phyloP scores from a whole-genome alignment of 2,329 filamentous ascomycete genomes.

The Zymoseptoria ardabiliae region DNA sequence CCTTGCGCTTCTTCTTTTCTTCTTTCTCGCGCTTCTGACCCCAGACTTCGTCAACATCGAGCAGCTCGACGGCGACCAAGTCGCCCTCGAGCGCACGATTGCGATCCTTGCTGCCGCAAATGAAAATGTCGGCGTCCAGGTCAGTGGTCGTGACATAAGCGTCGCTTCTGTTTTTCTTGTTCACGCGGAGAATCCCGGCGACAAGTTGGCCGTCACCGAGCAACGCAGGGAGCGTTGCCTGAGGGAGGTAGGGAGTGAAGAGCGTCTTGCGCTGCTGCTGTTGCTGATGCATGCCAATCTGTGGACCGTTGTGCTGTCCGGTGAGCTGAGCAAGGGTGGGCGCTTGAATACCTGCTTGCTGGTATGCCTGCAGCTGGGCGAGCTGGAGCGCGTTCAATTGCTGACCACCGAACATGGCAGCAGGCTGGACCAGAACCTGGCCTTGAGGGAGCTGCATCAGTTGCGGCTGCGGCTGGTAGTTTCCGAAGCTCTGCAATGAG shows the following conservation, averaged over 20 bases:
- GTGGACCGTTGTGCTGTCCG: slow-evolving; percentile 38
- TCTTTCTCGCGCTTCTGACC: slow-evolving; percentile 98
- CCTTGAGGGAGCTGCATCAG: slow-evolving; percentile 76
- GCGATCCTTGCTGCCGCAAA: slow-evolving; percentile 97
- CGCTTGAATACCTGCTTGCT: slow-evolving; percentile 70
- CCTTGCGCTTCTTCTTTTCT: slow-evolving; percentile 99
- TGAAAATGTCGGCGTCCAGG: slow-evolving; percentile 97
- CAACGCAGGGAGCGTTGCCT: slow-evolving; percentile 85
- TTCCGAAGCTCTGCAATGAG: slow-evolving; percentile 74
- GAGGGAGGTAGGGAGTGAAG: slow-evolving; percentile 94
- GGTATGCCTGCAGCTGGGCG: slow-evolving; percentile 83
- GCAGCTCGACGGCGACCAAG: slow-evolving; percentile 86
- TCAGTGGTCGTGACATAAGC: slow-evolving; percentile 94
- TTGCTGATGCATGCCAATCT: slow-evolving; percentile 53
- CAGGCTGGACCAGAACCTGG: slow-evolving; percentile 71
- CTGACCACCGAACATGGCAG: slow-evolving; percentile 76
- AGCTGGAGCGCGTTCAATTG: slow-evolving; percentile 83
- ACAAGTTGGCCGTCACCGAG: slow-evolving; percentile 89
- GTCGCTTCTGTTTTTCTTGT: slow-evolving; percentile 99
- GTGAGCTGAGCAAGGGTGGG: slow-evolving; percentile 28
- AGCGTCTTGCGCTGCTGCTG: slow-evolving; percentile 95
- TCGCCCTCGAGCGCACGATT: slow-evolving; percentile 96
- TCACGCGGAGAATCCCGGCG: slow-evolving; percentile 91
- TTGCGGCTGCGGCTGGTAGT: slow-evolving; percentile 72
- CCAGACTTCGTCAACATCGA: slow-evolving; percentile 98